Percentiles rank a stretch among this genome's conserved stretches.
Evolutionary conservation across 371 early-diverging fungal species (phyloP).

Genomic region (Sanchytrium tribonematis): DNA sequence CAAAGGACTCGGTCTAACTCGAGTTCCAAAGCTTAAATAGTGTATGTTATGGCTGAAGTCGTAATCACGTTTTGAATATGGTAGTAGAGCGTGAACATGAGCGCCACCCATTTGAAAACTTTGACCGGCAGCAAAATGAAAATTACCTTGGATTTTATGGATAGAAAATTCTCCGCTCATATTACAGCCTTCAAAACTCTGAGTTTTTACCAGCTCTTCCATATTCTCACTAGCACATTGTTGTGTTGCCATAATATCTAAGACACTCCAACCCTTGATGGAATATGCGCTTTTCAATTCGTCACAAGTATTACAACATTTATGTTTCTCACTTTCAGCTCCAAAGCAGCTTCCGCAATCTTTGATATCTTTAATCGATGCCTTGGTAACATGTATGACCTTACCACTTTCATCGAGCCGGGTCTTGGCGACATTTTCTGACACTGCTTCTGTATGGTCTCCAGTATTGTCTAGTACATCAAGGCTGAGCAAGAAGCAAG

Average conservation of each 20-base stretch:
- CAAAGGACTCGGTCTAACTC: constrained; percentile 42
- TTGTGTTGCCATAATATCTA: too few relatives aligned
- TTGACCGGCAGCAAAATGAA: constrained; percentile 73
- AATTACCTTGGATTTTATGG: constrained; percentile 63
- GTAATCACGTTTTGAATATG: constrained; percentile 17
- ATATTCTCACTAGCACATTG: constrained; percentile 63
- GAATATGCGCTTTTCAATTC: constrained; percentile 62
- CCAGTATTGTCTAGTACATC: constrained; percentile 86
- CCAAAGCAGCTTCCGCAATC: constrained; percentile 76
- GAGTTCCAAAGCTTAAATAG: constrained; percentile 46
- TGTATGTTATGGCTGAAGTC: constrained; percentile 62
- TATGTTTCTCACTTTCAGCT: constrained; percentile 26
- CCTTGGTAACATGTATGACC: constrained; percentile 15
- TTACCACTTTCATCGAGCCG: constrained; percentile 37
- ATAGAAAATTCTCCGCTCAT: constrained; percentile 48
- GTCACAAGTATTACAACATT: constrained; percentile 84
- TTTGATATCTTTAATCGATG: constrained; percentile 13
- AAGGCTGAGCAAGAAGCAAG: constrained; percentile 33
- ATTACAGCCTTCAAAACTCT: constrained; percentile 64
- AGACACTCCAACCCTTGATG: constrained; percentile 45
- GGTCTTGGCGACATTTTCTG: constrained; percentile 47
- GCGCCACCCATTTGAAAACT: constrained; percentile 41
- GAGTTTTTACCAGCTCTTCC: constrained; percentile 36
- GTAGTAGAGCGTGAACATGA: constrained; percentile 54
- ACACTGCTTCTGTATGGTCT: constrained; percentile 50